Base-by-base conservation (phyloP, 495 filamentous ascomycete genomes). In the Xylaria curta region DNA sequence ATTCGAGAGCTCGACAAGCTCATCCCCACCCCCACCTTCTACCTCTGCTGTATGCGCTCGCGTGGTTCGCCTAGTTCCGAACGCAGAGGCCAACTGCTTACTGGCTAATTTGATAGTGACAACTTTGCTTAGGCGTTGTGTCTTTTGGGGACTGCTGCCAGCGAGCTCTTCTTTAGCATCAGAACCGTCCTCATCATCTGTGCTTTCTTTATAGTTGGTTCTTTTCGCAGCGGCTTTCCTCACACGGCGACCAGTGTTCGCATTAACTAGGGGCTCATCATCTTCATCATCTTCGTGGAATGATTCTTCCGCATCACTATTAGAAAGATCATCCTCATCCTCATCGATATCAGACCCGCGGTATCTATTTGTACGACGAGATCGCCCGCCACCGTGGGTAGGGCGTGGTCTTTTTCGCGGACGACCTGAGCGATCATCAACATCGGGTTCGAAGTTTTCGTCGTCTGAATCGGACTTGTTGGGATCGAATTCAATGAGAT, bases 381-480 rank as follows among this genome's bases (percentile, higher is more conserved):
- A 85, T 13, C 79, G 69, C 47, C 78, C 83, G 65, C 70, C 51
- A 4, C 36, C 56, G 56, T 77, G 76, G 5, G 80, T 72, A 9
- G 79, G 31, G 8, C 82, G 79, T 13, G 80, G 76, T 72, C 83
- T 83, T 72, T 85, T 85, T 59, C 75, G 72, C 17, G 79, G 76
- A 76, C 82, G 73, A 76, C 78, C 65, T 78, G 88, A 79, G 76
- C 85, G 78, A 46, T 82, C 82, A 15, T 83, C 76, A 12, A 36
- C 40, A 12, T 75, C 73, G 38, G 85, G 85, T 56, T 87, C 86
- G 79, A 93, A 97, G 78, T 93, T 93, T 56, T 91, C 90, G 73
- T 97, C 94, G 56, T 94, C 89, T 0, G 93, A 89, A 75, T 97
- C 94, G 56, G 94, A 96, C 77, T 92, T 92, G 82, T 90, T 94